Base-by-base conservation (phyloP, 192 early-diverging fungal genomes). In the Haplosporangium gracile region DNA sequence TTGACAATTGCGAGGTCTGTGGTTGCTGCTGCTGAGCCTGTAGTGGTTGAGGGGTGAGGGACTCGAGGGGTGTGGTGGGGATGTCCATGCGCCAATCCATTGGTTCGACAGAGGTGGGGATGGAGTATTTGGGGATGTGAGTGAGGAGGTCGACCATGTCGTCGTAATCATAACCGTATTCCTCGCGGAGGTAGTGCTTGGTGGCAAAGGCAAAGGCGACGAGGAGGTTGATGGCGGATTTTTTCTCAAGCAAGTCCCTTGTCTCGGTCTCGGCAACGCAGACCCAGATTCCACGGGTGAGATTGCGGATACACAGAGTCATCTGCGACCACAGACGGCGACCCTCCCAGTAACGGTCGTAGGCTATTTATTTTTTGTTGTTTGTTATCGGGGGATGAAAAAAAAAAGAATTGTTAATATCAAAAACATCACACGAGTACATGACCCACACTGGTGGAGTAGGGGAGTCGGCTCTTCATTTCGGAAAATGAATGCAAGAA, bases 291-390 rank as follows among this genome's bases (percentile, higher is more conserved):
- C 92, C 83, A 38, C 97, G 94, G 8, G 96, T 90, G 40, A 97
- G 76, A 88, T 93, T 95, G 49, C 97, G 94, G 70, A 95, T 89
- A 29, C 90, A 87, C 40, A 92, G 90, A 40, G 90, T 89, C 74
- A 97, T 79, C 24, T 91, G 90, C 36, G 91, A 92, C 96, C 96
- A 98, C 36, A 93, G 76, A 72, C 93, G 91, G 40, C 97, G 92
- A n/a, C 95, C 97, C 89, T 97, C 97, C 93, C 92, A 97, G 90
- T 92, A 97, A 22, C 96, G 90, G 76, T 94, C 77, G n/a, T 78
- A 78, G n/a, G 77, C 77, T 78, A 38, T 22, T 29, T 40, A 9
- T 24, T 22, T 5, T 9, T 32, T 51, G 11, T 45, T 34, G 16
- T 47, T 36, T 34, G n/a, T 75, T 39, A 22, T 43, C 45, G 20